These are phyloP conservation scores for Strobilomyces dryophilus DNA, from an alignment of 768 basidiomycete genomes.

Conservation along the genomic window DNA sequence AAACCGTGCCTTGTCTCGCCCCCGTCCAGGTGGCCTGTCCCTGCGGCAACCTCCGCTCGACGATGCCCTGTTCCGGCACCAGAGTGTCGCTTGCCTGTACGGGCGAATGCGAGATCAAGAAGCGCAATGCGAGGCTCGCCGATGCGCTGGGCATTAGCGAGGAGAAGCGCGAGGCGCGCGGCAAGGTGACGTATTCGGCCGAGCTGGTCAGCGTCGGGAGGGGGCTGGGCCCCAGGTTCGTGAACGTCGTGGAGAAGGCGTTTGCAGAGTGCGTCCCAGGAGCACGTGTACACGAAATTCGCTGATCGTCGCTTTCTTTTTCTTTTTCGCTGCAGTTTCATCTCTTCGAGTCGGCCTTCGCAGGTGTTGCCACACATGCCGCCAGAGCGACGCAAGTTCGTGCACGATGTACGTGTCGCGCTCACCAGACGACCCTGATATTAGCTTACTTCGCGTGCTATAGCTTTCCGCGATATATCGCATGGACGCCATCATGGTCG, in stretches of 20 bases:
- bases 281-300: no score
- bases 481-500: slow-evolving; percentile 82
- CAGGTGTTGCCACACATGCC: slow-evolving; percentile 83
- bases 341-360: slow-evolving; percentile 58
- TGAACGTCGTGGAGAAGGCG: slow-evolving; percentile 70
- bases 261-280: slow-evolving; percentile 65
- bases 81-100: slow-evolving; percentile 62
- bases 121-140: slow-evolving; percentile 84
- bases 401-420: slow-evolving; percentile 54
- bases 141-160: slow-evolving; percentile 85
- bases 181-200: slow-evolving; percentile 50
- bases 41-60: slow-evolving; percentile 78
- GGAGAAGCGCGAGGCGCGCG: slow-evolving; percentile 37
- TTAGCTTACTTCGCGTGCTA: neutral
- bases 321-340: slow-evolving; percentile 45
- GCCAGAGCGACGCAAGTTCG: slow-evolving; percentile 75
- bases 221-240: slow-evolving; percentile 51
- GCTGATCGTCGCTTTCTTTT: neutral
- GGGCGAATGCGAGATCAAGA: slow-evolving; percentile 77
- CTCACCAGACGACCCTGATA: no score
- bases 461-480: slow-evolving; percentile 80
- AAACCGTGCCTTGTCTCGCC: slow-evolving; percentile 71
- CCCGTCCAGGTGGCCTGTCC: slow-evolving; percentile 68
- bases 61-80: slow-evolving; percentile 59
- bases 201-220: slow-evolving; percentile 62